These are phyloP conservation scores for Hibiscus syriacus DNA, from an alignment of 345 rosid genomes.

Conservation along the genomic window DNA sequence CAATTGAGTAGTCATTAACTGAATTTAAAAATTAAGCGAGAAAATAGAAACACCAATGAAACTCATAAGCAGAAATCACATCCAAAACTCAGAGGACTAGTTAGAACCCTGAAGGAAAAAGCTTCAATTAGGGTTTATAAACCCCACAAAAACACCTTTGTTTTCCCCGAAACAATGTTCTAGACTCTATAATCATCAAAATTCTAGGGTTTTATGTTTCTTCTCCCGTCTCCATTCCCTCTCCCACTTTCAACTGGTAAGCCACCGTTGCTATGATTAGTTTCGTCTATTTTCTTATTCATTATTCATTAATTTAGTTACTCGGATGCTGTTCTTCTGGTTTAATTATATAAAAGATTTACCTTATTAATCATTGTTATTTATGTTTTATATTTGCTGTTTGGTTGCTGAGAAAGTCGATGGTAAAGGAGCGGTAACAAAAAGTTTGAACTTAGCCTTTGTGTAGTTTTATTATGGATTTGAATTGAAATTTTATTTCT, in stretches of 20 bases:
- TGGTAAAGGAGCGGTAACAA: not conserved
- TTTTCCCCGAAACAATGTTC: not conserved
- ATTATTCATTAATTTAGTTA: not conserved
- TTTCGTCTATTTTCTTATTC: not conserved
- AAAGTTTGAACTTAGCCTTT: not conserved
- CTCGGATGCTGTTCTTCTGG: not conserved
- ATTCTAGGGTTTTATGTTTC: not conserved
- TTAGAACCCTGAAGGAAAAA: not conserved
- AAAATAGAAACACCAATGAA: no score
- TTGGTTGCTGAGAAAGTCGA: slow-evolving; percentile 5
- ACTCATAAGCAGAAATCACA: no score
- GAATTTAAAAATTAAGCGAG: no score
- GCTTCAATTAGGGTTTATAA: not conserved
- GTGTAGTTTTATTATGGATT: not conserved
- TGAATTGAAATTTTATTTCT: not conserved
- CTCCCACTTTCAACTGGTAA: slow-evolving; percentile 4
- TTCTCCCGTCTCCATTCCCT: not conserved
- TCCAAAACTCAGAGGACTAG: no score
- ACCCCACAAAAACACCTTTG: not conserved
- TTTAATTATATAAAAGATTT: not conserved
- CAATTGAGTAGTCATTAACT: no score
- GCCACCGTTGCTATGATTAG: not conserved
- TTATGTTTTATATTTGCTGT: not conserved
- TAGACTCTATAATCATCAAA: not conserved
- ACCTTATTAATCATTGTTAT: not conserved